phyloP scores from a whole-genome alignment of 2,329 filamentous ascomycete genomes.

The Metarhizium guizhouense region DNA sequence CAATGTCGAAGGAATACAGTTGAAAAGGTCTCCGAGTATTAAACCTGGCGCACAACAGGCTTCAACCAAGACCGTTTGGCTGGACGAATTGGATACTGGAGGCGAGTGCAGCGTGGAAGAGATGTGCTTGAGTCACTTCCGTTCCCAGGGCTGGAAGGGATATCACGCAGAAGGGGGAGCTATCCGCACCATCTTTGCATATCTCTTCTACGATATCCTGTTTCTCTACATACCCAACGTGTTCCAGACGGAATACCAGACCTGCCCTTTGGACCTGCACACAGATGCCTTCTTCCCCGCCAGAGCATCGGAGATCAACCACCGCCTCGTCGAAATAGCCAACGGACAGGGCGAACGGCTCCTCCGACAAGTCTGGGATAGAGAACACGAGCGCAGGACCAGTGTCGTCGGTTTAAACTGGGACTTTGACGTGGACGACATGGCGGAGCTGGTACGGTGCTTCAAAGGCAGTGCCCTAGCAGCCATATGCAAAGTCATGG shows the following conservation, averaged over 20 bases:
- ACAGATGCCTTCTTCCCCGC: slow-evolving; percentile 87
- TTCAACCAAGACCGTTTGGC: slow-evolving; percentile 74
- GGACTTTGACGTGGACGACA: slow-evolving; percentile 71
- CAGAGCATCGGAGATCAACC: slow-evolving; percentile 83
- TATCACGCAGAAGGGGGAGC: slow-evolving; percentile 92
- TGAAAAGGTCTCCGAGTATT: slow-evolving; percentile 50
- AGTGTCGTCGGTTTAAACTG: slow-evolving; percentile 90
- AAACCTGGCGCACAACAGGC: slow-evolving; percentile 31
- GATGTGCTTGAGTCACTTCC: slow-evolving; percentile 88
- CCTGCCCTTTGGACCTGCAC: slow-evolving; percentile 83
- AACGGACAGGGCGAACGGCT: slow-evolving; percentile 68
- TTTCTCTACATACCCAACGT: slow-evolving; percentile 94
- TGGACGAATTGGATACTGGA: slow-evolving; percentile 62
- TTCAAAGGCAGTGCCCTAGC: slow-evolving; percentile 76
- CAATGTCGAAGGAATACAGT: slow-evolving; percentile 65
- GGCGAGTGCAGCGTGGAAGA: slow-evolving; percentile 81
- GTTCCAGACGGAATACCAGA: slow-evolving; percentile 93
- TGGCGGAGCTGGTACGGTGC: slow-evolving; percentile 69
- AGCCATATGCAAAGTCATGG: slow-evolving; percentile 84
- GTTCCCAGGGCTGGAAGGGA: slow-evolving; percentile 79
- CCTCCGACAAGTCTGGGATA: slow-evolving; percentile 57
- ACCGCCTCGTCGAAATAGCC: slow-evolving; percentile 73
- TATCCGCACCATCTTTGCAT: slow-evolving; percentile 80
- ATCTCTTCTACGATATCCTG: slow-evolving; percentile 87
- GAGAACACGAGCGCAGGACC: slow-evolving; percentile 61